A percentile compares a stretch with the other conserved stretches of the same genome.
phyloP scores from a whole-genome alignment of 1,284 basidiomycete species.

The Taiwanofungus camphoratus region DNA sequence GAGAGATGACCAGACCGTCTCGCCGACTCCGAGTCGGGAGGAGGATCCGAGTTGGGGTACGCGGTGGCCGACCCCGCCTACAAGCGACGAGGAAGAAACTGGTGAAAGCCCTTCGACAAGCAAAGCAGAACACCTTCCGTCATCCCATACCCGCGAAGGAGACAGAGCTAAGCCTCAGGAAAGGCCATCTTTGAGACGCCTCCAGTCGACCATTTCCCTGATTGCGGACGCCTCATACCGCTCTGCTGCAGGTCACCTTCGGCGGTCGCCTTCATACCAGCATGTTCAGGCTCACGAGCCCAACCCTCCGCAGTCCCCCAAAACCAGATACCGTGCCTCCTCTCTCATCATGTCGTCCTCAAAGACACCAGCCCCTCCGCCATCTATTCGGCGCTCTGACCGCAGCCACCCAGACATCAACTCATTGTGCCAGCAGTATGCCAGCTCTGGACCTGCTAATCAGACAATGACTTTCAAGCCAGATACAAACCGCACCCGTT shows the following conservation, averaged over 20 bases:
- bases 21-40: slow-evolving; percentile 16
- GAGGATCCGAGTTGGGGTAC: slow-evolving; percentile 38
- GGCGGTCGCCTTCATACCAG: slow-evolving; percentile 6
- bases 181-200: slow-evolving; percentile 14
- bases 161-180: too few relatives aligned
- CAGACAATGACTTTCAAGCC: slow-evolving; percentile 35
- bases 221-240: slow-evolving; percentile 18
- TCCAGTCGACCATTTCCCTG: slow-evolving; percentile 19
- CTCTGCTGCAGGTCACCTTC: slow-evolving; percentile 16
- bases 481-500: slow-evolving; percentile 10
- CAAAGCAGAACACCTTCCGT: slow-evolving; percentile 1
- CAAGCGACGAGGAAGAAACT: slow-evolving; percentile 24
- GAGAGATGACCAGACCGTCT: background rate
- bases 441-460: slow-evolving; percentile 49
- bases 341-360: slow-evolving; percentile 30
- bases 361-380: slow-evolving; percentile 37
- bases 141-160: background rate
- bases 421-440: slow-evolving; percentile 55
- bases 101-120: slow-evolving; percentile 10
- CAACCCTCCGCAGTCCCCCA: slow-evolving; percentile 5
- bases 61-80: slow-evolving; percentile 26
- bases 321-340: slow-evolving; percentile 15
- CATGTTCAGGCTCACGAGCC: slow-evolving; percentile 7
- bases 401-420: slow-evolving; percentile 53
- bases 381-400: slow-evolving; percentile 42